A percentile compares a stretch with the other conserved stretches of the same genome.
These are phyloP conservation scores for Podospora conica DNA, from an alignment of 495 filamentous ascomycete species.

Conservation along the genomic window DNA sequence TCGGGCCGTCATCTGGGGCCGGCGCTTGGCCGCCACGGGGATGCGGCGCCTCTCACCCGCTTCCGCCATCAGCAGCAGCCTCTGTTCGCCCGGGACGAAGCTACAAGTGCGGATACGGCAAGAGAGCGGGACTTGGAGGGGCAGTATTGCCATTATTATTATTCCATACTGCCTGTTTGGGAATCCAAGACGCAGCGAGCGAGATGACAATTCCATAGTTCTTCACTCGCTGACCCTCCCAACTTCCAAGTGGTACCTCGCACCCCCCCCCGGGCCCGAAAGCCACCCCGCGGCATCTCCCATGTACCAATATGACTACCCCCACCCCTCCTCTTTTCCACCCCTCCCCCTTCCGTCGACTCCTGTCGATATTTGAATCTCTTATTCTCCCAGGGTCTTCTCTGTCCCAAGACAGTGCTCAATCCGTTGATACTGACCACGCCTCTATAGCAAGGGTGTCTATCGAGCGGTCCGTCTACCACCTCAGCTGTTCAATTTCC, in stretches of 20 bases:
- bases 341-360: constrained; percentile 1
- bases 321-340: not conserved
- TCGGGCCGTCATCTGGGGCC: not conserved
- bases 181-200: constrained; percentile 2
- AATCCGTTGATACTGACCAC: constrained; percentile 13
- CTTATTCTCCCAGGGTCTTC: not conserved
- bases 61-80: not conserved
- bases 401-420: not conserved
- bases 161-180: constrained; percentile 4
- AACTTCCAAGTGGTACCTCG: not conserved
- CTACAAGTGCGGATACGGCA: not conserved
- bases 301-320: not conserved
- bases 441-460: constrained; percentile 15
- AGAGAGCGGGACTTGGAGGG: not conserved
- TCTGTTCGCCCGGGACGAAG: not conserved
- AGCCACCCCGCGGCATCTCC: not conserved
- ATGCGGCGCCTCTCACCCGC: not conserved
- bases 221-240: not conserved
- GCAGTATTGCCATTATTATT: constrained; percentile 7
- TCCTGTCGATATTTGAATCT: constrained; percentile 9
- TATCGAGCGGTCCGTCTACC: constrained; percentile 3
- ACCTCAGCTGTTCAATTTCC: constrained; percentile 16
- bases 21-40: constrained; percentile 12
- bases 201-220: too few species aligned
- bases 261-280: not conserved